Percentiles rank a stretch among this genome's conserved stretches.
phyloP scores from a whole-genome alignment of 768 basidiomycete genomes.

The Rhodotorula taiwanensis region DNA sequence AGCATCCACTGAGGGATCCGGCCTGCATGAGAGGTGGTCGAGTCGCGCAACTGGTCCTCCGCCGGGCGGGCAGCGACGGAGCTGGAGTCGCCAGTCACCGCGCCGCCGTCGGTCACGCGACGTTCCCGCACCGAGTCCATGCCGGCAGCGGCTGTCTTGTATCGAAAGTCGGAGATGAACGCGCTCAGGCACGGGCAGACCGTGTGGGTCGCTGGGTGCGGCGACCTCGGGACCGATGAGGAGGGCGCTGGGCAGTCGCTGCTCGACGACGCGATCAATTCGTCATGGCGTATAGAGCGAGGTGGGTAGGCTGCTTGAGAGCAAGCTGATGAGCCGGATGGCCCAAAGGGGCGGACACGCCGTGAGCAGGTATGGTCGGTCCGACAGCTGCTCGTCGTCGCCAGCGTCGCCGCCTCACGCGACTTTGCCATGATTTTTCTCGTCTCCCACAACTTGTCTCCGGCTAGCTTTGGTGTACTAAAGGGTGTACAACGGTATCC shows the following conservation, averaged over 20 bases:
- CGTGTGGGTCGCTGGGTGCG: neutral
- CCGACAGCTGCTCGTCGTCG: neutral
- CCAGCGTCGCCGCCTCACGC: neutral
- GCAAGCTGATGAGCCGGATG: neutral
- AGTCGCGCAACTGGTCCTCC: neutral
- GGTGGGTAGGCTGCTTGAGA: neutral
- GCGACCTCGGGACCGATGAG: neutral
- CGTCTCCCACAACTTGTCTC: too few species aligned
- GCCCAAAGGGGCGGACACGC: too few species aligned
- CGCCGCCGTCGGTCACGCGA: too few species aligned
- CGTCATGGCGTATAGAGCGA: neutral
- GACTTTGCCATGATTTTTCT: too few species aligned
- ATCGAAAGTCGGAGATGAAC: too few species aligned
- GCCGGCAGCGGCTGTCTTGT: too few species aligned
- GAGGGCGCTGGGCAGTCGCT: neutral
- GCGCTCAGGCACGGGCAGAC: neutral
- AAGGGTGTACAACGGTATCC: too few species aligned
- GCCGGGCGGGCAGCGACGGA: neutral
- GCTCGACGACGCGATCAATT: neutral
- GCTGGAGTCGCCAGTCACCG: too few species aligned
- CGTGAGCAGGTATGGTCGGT: too few species aligned
- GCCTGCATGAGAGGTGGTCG: neutral
- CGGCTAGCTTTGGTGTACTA: too few species aligned
- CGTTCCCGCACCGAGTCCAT: too few species aligned
- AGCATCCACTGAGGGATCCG: neutral